A percentile compares a stretch with the other conserved stretches of the same genome.
phyloP scores from a whole-genome alignment of 2,329 filamentous ascomycete species.

The Teratosphaeria gauchensis region DNA sequence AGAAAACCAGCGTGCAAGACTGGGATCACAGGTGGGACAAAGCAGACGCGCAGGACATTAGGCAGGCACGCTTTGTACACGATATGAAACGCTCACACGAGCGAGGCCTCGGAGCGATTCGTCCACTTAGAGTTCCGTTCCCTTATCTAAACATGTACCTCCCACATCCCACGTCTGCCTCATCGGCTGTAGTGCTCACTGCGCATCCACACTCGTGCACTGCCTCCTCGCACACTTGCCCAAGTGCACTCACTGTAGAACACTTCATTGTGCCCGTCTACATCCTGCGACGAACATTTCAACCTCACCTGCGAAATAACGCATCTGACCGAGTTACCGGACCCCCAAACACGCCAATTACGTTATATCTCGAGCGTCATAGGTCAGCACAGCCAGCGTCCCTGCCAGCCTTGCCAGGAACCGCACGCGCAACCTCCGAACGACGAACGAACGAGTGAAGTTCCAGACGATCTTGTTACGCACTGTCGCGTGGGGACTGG shows the following conservation, averaged over 20 bases:
- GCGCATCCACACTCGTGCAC: neutral
- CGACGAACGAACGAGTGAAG: neutral
- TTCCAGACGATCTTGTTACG: neutral
- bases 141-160: neutral
- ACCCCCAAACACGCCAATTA: neutral
- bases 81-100: neutral
- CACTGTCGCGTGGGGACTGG: neutral
- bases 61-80: neutral
- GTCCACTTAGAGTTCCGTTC: neutral
- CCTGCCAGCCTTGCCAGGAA: no score
- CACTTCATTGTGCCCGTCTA: neutral
- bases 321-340: neutral
- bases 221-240: neutral
- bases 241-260: neutral
- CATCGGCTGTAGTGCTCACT: neutral
- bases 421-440: neutral
- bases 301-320: neutral
- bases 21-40: neutral
- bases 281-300: neutral
- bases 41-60: neutral
- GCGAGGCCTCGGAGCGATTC: neutral
- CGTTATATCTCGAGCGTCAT: neutral
- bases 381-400: neutral
- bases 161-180: neutral
- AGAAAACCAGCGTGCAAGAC: neutral